Base-by-base conservation (phyloP, 495 filamentous ascomycete genomes). In the Penicillium angulare region DNA sequence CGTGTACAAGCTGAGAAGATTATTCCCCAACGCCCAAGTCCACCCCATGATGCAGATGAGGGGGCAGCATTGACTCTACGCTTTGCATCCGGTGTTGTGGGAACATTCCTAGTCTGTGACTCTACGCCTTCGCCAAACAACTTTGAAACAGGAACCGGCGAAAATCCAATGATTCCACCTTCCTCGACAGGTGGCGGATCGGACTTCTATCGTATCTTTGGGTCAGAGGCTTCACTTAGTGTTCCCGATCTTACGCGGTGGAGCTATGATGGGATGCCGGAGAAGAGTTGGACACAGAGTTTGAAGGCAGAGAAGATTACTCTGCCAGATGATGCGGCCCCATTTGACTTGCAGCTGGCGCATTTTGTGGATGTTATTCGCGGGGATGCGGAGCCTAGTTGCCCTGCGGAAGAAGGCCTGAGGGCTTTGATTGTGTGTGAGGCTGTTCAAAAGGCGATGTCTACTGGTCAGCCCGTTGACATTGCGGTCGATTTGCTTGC, bases 181-280 rank as follows among this genome's bases (percentile, higher is more conserved):
- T 60, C 67, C 2, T 39, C 63, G 3, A 52, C 64, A 10, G 57
- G 20, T 1, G 59, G 53, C 7, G 64, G 55, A 0, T 57, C 58
- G 21, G 78, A 80, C 39, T 76, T 81, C 38, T 84, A 83, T 56
- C 72, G 79, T 0, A 81, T 84, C 32, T 73, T 84, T 50, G 81
- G 81, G 0, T 75, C 75, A 0, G 61, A 73, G 24, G 82, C 67
- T 7, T 78, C 70, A 43, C 57, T 85, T 9, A 81, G 77, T 50
- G 73, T 84, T 29, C 79, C 79, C 3, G 81, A 84, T 63, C 64
- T 83, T 66, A 75, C 66, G 21, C 55, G 71, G 13, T 82, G 76
- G 79, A 79, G 69, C 43, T 80, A 81, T 56, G 68, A 70, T 55
- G 66, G 61, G 5, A 29, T 32, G 7, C 33, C 44, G 1, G 58